These are phyloP conservation scores for Lenwebbia sp. DNA, from an alignment of 345 rosid species.

Conservation along the genomic window DNA sequence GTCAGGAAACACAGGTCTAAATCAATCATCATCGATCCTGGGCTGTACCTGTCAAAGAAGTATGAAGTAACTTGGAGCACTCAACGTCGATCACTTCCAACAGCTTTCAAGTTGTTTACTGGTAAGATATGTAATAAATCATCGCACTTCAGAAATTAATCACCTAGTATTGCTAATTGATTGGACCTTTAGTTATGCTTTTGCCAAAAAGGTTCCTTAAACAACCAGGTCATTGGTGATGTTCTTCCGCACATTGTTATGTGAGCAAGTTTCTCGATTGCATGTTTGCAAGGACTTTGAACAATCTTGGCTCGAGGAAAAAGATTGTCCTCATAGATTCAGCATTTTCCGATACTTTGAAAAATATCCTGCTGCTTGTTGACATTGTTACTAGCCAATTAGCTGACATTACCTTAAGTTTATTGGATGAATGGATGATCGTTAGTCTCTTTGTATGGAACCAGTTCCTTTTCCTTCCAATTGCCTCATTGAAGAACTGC, in stretches of 20 bases:
- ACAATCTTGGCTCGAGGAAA: neutral
- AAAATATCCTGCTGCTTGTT: neutral
- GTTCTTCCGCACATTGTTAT: neutral
- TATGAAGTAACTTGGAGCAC: conserved; percentile 78
- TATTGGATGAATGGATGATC: neutral
- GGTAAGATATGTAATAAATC: conserved; percentile 25
- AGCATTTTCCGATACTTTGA: neutral
- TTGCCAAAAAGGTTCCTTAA: neutral
- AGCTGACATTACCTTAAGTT: neutral
- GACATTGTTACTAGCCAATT: neutral
- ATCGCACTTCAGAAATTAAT: neutral
- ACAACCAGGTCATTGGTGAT: neutral
- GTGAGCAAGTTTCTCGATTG: neutral
- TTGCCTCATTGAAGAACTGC: neutral
- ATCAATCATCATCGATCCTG: conserved; percentile 91
- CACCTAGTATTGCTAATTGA: neutral
- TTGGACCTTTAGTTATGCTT: neutral
- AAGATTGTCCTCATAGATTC: neutral
- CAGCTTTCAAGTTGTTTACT: conserved; percentile 79
- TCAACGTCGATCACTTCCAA: conserved; percentile 83
- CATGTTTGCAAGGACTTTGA: neutral
- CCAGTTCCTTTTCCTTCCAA: neutral
- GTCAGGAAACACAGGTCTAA: conserved; percentile 76
- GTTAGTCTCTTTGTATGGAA: neutral
- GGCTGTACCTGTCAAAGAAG: conserved; percentile 84